These are phyloP conservation scores for Saccharomyces hybrid DNA, from an alignment of 1,139 yeast species.

Conservation along the genomic window DNA sequence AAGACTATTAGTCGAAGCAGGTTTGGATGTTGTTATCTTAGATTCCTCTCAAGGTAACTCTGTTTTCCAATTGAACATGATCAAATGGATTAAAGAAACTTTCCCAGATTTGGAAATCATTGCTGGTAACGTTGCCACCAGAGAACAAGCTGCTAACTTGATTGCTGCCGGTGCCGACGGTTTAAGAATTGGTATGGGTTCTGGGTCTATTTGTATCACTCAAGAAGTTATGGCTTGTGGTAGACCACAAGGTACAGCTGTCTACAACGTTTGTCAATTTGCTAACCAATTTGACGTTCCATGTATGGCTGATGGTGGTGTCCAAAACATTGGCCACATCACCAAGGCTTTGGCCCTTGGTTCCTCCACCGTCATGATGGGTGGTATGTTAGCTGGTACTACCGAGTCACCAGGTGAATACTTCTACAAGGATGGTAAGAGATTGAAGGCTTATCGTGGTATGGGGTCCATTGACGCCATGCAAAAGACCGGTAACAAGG, in stretches of 20 bases:
- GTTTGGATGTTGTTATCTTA: constrained; percentile 89
- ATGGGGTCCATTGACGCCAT: constrained; percentile 99
- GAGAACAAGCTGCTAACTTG: constrained; percentile 96
- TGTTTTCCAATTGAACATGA: constrained; percentile 85
- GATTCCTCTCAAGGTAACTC: constrained; percentile 99
- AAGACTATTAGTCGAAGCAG: constrained; percentile 81
- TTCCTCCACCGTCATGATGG: constrained; percentile 98
- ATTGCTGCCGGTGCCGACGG: constrained; percentile 98
- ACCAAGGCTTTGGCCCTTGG: constrained; percentile 95
- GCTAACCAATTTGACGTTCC: constrained; percentile 33
- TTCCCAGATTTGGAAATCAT: constrained; percentile 78
- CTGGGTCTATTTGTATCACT: constrained; percentile 97
- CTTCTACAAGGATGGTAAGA: constrained; percentile 95
- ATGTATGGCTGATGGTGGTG: constrained; percentile 99
- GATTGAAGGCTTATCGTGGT: constrained; percentile 96
- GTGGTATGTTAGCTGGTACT: constrained; percentile 98
- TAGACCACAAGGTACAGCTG: constrained; percentile 93
- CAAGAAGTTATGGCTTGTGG: constrained; percentile 99
- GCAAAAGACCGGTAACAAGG: constrained; percentile 84
- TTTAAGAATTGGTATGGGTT: constrained; percentile 98
- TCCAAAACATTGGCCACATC: constrained; percentile 97
- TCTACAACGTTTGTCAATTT: constrained; percentile 37
- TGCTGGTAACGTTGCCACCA: constrained; percentile 97
- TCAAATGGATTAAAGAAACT: constrained; percentile 78
- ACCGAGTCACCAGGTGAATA: constrained; percentile 97